These are phyloP conservation scores for Cardamine chenopodiifolia DNA, from an alignment of 345 rosid species.

Conservation along the genomic window DNA sequence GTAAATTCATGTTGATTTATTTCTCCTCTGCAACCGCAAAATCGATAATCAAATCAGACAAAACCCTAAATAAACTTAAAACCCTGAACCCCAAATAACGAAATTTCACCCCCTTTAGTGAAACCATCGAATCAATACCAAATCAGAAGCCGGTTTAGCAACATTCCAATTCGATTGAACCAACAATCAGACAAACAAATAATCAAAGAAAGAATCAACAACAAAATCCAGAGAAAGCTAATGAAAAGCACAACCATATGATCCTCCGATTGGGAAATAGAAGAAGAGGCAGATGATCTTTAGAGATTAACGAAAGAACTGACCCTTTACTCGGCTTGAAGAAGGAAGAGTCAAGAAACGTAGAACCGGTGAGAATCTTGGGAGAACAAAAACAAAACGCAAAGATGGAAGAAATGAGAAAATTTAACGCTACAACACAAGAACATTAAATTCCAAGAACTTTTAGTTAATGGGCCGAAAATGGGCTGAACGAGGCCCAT, in stretches of 20 bases:
- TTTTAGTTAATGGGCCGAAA: background rate
- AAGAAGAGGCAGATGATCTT: background rate
- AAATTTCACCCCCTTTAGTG: background rate
- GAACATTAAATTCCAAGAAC: background rate
- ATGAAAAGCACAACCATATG: background rate
- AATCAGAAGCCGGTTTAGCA: background rate
- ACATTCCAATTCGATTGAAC: background rate
- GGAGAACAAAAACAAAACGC: background rate
- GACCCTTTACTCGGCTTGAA: conserved; percentile 12
- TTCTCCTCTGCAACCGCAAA: background rate
- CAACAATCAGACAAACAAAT: background rate
- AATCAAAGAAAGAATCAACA: background rate
- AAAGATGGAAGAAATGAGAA: background rate
- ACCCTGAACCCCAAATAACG: conserved; percentile 21
- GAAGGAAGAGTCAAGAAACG: background rate
- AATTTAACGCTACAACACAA: background rate
- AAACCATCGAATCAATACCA: background rate
- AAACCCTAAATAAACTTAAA: conserved; percentile 20
- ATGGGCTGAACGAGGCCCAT: conserved; percentile 3
- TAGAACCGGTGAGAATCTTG: conserved; percentile 8
- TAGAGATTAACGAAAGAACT: background rate
- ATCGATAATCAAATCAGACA: background rate
- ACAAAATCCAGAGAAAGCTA: background rate
- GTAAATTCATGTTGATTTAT: background rate
- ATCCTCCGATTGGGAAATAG: background rate